These are phyloP conservation scores for Cephalotrichum gorgonifer DNA, from an alignment of 2,329 filamentous ascomycete genomes.

Conservation along the genomic window DNA sequence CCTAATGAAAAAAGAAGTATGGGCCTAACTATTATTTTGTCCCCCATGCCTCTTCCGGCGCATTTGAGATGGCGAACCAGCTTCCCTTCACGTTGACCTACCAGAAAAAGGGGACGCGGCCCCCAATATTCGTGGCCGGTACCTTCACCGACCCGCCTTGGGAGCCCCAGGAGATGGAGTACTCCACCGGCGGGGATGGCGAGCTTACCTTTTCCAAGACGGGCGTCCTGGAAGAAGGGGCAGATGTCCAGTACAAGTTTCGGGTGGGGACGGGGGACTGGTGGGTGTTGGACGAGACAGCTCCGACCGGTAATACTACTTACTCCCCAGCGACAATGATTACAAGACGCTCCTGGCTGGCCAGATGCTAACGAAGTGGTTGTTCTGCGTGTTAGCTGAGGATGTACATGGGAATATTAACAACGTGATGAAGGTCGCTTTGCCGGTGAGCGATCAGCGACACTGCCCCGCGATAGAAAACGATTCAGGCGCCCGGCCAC, in stretches of 20 bases:
- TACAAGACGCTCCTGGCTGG: too few relatives aligned
- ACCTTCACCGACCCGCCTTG: constrained; percentile 59
- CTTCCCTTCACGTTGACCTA: constrained; percentile 49
- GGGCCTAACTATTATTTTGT: background rate
- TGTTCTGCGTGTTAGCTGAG: constrained; percentile 16
- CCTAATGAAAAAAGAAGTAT: too few relatives aligned
- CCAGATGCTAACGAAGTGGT: background rate
- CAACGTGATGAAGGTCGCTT: constrained; percentile 29
- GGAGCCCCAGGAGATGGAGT: constrained; percentile 56
- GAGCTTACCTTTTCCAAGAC: constrained; percentile 47
- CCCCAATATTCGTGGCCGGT: constrained; percentile 62
- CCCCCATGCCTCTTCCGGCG: background rate
- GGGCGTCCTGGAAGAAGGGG: constrained; percentile 42
- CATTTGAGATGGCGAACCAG: background rate
- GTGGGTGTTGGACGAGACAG: constrained; percentile 58
- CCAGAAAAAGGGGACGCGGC: constrained; percentile 44
- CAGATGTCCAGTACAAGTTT: constrained; percentile 66
- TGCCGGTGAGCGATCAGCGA: background rate
- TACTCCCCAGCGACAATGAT: background rate
- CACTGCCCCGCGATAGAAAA: background rate
- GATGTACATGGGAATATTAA: constrained; percentile 38
- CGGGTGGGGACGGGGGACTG: constrained; percentile 55
- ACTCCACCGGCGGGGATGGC: constrained; percentile 35
- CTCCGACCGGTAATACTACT: constrained; percentile 41
- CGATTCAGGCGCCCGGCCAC: too few relatives aligned